Evolutionary conservation across 2,329 filamentous ascomycete species (phyloP).

Genomic region (Periconia sp.): DNA sequence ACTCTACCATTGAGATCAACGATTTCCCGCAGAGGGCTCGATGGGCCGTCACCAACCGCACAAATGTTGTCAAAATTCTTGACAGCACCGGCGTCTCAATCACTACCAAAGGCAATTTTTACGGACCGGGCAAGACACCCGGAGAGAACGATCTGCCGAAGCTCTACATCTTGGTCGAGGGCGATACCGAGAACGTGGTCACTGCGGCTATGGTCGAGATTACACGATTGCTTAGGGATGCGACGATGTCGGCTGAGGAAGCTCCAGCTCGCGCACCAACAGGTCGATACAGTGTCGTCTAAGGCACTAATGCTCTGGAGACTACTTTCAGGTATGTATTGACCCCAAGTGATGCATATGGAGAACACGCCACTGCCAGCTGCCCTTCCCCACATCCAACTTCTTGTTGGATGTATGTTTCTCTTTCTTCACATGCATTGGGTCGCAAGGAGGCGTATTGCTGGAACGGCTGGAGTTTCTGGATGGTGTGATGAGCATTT

Average conservation of each 20-base stretch:
- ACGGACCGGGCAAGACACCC: conserved; percentile 80
- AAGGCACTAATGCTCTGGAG: too few species aligned
- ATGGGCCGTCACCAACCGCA: conserved; percentile 98
- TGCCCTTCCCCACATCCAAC: too few species aligned
- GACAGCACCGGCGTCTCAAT: conserved; percentile 95
- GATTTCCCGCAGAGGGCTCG: conserved; percentile 98
- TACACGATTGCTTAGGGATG: conserved; percentile 85
- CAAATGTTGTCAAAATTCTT: conserved; percentile 97
- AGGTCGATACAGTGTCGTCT: conserved; percentile 79
- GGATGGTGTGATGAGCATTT: too few species aligned
- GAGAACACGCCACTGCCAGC: too few species aligned
- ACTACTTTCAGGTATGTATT: too few species aligned
- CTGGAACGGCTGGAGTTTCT: too few species aligned
- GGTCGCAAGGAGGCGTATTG: too few species aligned
- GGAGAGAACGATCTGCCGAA: conserved; percentile 79
- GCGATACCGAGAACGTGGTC: conserved; percentile 92
- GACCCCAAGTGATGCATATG: too few species aligned
- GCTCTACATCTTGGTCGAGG: conserved; percentile 96
- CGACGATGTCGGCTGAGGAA: conserved; percentile 86
- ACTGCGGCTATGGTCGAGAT: conserved; percentile 90
- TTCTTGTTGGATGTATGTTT: too few species aligned
- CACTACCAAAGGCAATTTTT: conserved; percentile 95
- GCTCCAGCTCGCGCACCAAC: conserved; percentile 80
- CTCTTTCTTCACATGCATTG: too few species aligned
- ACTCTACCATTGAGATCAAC: conserved; percentile 97